phyloP scores from a whole-genome alignment of 106 monocot genomes.

The Apostasia ramifera region DNA sequence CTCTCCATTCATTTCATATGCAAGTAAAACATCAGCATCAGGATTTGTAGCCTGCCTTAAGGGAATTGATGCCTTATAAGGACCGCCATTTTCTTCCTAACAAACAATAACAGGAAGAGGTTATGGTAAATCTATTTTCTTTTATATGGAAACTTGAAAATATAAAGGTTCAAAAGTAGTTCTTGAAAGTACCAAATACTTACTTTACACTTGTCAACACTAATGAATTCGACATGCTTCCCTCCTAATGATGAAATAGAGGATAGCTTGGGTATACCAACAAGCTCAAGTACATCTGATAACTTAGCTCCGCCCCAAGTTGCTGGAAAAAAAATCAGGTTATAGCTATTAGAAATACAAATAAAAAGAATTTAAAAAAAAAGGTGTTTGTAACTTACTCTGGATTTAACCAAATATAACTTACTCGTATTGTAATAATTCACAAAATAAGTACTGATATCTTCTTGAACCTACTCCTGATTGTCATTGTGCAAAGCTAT shows the following conservation, averaged over 20 bases:
- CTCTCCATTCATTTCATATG: constrained; percentile 99
- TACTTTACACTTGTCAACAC: constrained; percentile 86
- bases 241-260: constrained; percentile 57
- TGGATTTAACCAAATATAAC: no score
- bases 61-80: constrained; percentile 93
- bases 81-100: constrained; percentile 97
- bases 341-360: no score
- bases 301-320: constrained; percentile 94
- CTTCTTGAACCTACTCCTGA: no score
- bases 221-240: constrained; percentile 87
- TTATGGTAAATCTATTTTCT: background rate
- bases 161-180: background rate
- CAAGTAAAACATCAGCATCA: constrained; percentile 92
- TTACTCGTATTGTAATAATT: no score
- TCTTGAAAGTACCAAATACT: constrained; percentile 20
- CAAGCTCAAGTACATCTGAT: constrained; percentile 75
- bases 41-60: constrained; percentile 79
- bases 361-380: no score
- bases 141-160: background rate
- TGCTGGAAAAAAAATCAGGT: constrained; percentile 31
- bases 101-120: background rate
- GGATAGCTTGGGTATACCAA: constrained; percentile 64
- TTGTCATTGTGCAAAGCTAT: no score
- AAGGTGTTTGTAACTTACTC: no score
- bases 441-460: no score